phyloP scores from a whole-genome alignment of 148 eudicot genomes.

The Vaccinium darrowii region DNA sequence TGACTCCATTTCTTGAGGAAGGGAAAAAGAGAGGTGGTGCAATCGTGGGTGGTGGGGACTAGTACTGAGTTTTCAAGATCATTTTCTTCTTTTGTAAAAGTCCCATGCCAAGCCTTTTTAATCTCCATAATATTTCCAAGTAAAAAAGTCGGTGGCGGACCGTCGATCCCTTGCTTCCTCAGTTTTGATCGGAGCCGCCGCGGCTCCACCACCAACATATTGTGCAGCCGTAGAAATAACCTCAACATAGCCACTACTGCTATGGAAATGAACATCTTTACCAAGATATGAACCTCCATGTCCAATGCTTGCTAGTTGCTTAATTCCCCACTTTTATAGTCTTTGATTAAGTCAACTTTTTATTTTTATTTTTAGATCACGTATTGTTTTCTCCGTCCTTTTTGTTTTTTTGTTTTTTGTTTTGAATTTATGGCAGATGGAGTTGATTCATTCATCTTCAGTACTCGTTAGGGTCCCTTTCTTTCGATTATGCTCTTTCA shows the following conservation, averaged over 20 bases:
- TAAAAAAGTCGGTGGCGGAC: not conserved
- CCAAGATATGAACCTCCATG: not conserved
- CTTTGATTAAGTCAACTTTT: too few species aligned
- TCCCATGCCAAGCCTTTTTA: not conserved
- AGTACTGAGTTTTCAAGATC: too few species aligned
- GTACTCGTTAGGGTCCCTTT: too few species aligned
- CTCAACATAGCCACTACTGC: not conserved
- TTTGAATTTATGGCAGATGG: too few species aligned
- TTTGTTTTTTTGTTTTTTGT: too few species aligned
- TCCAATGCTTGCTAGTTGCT: too few species aligned
- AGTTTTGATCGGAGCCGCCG: slow-evolving; percentile 1
- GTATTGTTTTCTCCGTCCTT: too few species aligned
- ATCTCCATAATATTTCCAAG: slow-evolving; percentile 10
- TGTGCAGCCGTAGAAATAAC: not conserved
- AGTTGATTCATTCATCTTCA: too few species aligned
- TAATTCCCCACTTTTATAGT: too few species aligned
- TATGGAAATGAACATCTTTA: not conserved
- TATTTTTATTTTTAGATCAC: too few species aligned
- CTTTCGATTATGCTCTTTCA: too few species aligned
- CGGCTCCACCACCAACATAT: not conserved
- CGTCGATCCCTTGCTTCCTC: slow-evolving; percentile 13
- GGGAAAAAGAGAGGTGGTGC: slow-evolving; percentile 1
- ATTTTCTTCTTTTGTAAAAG: too few species aligned
- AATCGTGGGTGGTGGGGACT: not conserved
- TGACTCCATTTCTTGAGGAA: slow-evolving; percentile 16